Conservation (phyloP, 176 grass and related monocot species). For the Triticum monococcum region DNA sequence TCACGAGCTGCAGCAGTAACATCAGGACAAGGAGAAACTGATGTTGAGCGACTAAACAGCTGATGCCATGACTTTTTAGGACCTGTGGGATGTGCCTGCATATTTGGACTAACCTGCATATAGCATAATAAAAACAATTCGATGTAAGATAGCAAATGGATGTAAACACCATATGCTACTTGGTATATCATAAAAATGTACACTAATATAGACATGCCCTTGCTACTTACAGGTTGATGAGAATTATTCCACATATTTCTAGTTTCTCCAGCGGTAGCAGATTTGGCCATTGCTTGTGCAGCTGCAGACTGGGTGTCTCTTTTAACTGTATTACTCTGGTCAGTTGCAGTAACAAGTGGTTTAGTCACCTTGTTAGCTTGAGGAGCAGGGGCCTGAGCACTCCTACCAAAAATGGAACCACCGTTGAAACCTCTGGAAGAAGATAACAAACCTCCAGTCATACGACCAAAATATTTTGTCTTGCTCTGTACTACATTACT, state of each 20-base stretch:
- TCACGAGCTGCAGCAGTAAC: slow-evolving; percentile 23
- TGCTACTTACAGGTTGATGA: slow-evolving; percentile 69
- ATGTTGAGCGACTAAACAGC: slow-evolving; percentile 63
- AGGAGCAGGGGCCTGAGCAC: slow-evolving; percentile 41
- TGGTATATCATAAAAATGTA: slow-evolving; percentile 5
- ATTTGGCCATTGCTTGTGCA: slow-evolving; percentile 27
- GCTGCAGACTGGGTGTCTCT: slow-evolving; percentile 53
- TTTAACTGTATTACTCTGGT: slow-evolving; percentile 57
- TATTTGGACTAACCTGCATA: slow-evolving; percentile 67
- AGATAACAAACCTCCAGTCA: slow-evolving; percentile 64
- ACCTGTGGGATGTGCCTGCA: slow-evolving; percentile 45
- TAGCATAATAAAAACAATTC: slow-evolving; percentile 37
- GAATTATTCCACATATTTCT: slow-evolving; percentile 44
- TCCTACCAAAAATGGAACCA: slow-evolving; percentile 72
- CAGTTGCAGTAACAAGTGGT: slow-evolving; percentile 31
- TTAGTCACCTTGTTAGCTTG: slow-evolving; percentile 57
- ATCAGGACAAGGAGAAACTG: slow-evolving; percentile 67
- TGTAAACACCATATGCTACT: slow-evolving; percentile 4
- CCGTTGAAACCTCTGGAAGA: slow-evolving; percentile 63
- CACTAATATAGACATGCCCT: slow-evolving; percentile 5
- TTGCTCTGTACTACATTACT: slow-evolving; percentile 44
- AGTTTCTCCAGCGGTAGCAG: slow-evolving; percentile 54
- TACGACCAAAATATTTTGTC: slow-evolving; percentile 65
- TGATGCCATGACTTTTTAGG: slow-evolving; percentile 89
- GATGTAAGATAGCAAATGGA: slow-evolving; percentile 18